Percentiles rank a stretch among this genome's conserved stretches.
These are phyloP conservation scores for Spergularia azorica DNA, from an alignment of 179 eudicot genomes.

Conservation along the genomic window DNA sequence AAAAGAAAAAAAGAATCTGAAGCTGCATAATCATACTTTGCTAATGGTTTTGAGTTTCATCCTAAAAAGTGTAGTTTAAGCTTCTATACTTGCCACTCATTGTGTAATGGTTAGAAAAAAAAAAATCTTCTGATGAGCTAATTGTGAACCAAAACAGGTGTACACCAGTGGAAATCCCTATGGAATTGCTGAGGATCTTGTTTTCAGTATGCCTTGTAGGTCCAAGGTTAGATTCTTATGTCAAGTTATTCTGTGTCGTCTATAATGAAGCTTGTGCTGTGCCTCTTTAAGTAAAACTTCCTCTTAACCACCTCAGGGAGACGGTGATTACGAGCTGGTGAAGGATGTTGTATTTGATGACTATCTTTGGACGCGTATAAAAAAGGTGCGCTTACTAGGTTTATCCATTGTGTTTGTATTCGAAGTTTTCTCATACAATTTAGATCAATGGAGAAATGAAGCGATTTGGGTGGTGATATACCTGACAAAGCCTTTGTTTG, in stretches of 20 bases:
- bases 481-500: conserved; percentile 1
- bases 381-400: conserved; percentile 43
- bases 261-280: neutral
- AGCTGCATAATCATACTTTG: too few relatives aligned
- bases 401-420: neutral
- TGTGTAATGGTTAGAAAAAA: neutral
- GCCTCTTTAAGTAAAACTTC: neutral
- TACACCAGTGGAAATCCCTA: conserved; percentile 92
- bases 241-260: neutral
- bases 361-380: conserved; percentile 64
- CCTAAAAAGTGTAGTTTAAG: too few relatives aligned
- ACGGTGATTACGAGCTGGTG: conserved; percentile 94
- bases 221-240: conserved; percentile 57
- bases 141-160: conserved; percentile 45
- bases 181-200: conserved; percentile 86
- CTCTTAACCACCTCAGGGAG: conserved; percentile 55
- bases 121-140: neutral
- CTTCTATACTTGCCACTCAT: too few relatives aligned
- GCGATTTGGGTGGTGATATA: neutral
- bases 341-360: conserved; percentile 77
- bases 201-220: conserved; percentile 98
- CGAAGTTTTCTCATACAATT: too few relatives aligned
- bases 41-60: too few relatives aligned
- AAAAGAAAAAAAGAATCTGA: too few relatives aligned
- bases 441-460: neutral